Evolutionary conservation across 2,329 filamentous ascomycete species (phyloP).

Genomic region (Ophiostoma piceae): DNA sequence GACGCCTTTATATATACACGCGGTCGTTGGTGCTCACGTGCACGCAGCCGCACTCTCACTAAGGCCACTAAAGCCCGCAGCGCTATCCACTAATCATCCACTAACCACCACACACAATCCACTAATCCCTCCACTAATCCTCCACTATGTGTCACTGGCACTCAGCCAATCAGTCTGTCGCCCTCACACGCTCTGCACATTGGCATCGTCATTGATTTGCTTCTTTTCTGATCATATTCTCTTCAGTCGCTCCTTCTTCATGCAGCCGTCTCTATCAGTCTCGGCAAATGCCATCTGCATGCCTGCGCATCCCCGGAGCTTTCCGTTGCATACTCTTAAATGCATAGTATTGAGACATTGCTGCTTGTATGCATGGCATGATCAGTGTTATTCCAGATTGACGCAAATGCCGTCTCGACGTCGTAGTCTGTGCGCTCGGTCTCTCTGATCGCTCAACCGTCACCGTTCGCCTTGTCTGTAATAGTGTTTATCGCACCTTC

Average conservation of each 20-base stretch:
- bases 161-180: too few species aligned
- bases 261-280: neutral
- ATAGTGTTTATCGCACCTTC: neutral
- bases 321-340: neutral
- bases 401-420: neutral
- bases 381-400: neutral
- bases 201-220: neutral
- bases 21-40: neutral
- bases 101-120: neutral
- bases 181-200: too few species aligned
- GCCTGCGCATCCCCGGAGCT: neutral
- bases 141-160: too few species aligned
- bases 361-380: neutral
- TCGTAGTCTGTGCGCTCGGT: constrained; percentile 2
- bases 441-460: neutral
- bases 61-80: neutral
- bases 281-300: constrained; percentile 6
- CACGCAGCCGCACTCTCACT: neutral
- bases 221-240: neutral
- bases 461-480: neutral
- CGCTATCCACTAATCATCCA: neutral
- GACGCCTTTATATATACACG: neutral
- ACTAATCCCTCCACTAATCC: neutral
- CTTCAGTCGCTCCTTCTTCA: too few species aligned
- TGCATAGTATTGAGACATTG: too few species aligned